These are phyloP conservation scores for Thelonectria discophora DNA, from an alignment of 2,329 filamentous ascomycete genomes.

Conservation along the genomic window DNA sequence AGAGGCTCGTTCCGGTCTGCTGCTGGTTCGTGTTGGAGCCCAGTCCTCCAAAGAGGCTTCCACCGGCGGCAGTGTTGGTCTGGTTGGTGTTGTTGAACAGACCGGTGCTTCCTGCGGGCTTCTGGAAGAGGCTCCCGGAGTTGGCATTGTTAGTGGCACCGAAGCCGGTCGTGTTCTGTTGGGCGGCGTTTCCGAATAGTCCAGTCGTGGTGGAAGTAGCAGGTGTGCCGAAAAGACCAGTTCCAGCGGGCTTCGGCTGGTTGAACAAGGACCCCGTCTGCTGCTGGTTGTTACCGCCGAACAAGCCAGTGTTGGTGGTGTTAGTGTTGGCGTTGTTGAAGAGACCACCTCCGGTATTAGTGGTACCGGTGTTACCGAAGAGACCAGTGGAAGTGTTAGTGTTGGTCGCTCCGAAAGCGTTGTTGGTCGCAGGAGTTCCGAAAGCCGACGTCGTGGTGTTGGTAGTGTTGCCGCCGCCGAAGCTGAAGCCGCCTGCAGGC, in stretches of 20 bases:
- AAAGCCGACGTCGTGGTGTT: slow-evolving; percentile 41
- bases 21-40: slow-evolving; percentile 46
- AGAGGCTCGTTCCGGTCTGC: slow-evolving; percentile 57
- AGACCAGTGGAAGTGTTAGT: slow-evolving; percentile 46
- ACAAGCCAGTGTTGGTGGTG: slow-evolving; percentile 37
- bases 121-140: slow-evolving; percentile 45
- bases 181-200: slow-evolving; percentile 56
- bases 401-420: slow-evolving; percentile 37
- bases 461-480: slow-evolving; percentile 52
- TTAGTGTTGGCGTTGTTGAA: slow-evolving; percentile 52
- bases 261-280: slow-evolving; percentile 21
- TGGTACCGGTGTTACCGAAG: slow-evolving; percentile 53
- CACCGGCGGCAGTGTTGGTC: slow-evolving; percentile 49
- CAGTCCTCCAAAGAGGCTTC: slow-evolving; percentile 57
- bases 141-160: slow-evolving; percentile 43
- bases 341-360: slow-evolving; percentile 52
- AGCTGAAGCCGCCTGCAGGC: slow-evolving; percentile 51
- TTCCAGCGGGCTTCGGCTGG: slow-evolving; percentile 51
- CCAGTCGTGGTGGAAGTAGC: slow-evolving; percentile 30
- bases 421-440: slow-evolving; percentile 41
- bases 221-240: slow-evolving; percentile 43
- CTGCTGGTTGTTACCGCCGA: not conserved
- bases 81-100: slow-evolving; percentile 50
- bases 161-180: slow-evolving; percentile 52
- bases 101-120: slow-evolving; percentile 45